Conservation (phyloP, 306 rosid species). For the Begonia loranthoides region DNA sequence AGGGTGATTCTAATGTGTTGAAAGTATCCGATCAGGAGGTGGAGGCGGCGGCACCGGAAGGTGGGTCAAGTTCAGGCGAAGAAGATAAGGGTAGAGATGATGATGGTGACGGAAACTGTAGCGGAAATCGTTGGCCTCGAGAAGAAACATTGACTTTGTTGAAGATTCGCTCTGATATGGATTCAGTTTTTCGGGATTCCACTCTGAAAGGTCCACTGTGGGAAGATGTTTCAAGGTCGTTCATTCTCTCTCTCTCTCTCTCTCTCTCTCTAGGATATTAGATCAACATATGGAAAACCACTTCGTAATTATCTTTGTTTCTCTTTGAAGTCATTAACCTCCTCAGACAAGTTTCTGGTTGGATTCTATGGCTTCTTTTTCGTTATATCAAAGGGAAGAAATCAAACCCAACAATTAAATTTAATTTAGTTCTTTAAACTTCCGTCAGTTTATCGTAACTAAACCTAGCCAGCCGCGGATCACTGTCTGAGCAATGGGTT, state of each 20-base stretch:
- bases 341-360: too few species aligned
- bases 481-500: too few species aligned
- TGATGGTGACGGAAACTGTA: conserved; percentile 52
- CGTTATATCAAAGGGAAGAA: too few species aligned
- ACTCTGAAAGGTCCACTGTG: conserved; percentile 91
- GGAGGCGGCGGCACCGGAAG: conserved; percentile 8
- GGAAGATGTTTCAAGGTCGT: conserved; percentile 78
- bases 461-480: too few species aligned
- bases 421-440: too few species aligned
- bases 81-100: conserved; percentile 39
- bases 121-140: conserved; percentile 90
- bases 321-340: too few species aligned
- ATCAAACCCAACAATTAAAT: too few species aligned
- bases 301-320: too few species aligned
- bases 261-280: neutral
- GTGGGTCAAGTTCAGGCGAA: conserved; percentile 55
- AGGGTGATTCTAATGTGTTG: conserved; percentile 12
- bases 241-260: neutral
- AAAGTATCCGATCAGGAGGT: conserved; percentile 31
- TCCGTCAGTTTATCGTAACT: too few species aligned
- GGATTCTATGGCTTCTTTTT: too few species aligned
- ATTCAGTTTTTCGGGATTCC: conserved; percentile 69
- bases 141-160: conserved; percentile 76
- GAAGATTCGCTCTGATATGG: conserved; percentile 92
- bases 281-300: neutral